These are phyloP conservation scores for Raddia guianensis DNA, from an alignment of 176 grass and related monocot genomes.

Conservation along the genomic window DNA sequence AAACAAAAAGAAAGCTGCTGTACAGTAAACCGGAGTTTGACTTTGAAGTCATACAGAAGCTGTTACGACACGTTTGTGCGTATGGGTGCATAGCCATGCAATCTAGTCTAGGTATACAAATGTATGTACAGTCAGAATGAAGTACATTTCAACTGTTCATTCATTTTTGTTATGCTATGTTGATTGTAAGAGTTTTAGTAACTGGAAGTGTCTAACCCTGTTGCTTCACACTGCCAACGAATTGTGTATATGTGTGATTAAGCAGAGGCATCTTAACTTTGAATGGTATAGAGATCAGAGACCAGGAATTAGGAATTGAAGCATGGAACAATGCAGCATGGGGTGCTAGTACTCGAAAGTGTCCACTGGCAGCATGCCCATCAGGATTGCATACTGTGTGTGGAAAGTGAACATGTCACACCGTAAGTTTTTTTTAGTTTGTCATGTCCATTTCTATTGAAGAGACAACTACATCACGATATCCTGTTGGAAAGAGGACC, in stretches of 20 bases:
- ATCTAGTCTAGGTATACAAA: background rate
- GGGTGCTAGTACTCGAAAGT: background rate
- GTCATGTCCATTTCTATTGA: too few species aligned
- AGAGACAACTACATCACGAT: too few species aligned
- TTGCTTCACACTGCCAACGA: background rate
- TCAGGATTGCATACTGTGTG: background rate
- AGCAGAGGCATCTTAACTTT: background rate
- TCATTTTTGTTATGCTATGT: constrained; percentile 1
- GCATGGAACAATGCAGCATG: background rate
- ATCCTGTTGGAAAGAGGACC: too few species aligned
- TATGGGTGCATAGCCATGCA: background rate
- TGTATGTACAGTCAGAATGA: background rate
- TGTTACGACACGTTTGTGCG: background rate
- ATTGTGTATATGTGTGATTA: background rate
- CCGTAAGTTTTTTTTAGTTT: background rate
- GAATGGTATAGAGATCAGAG: background rate
- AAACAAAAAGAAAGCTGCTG: background rate
- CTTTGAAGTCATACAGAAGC: background rate
- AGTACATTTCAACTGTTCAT: background rate
- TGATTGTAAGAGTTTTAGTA: background rate
- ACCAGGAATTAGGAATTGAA: background rate
- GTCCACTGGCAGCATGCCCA: background rate
- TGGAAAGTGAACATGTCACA: background rate
- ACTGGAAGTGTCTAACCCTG: background rate
- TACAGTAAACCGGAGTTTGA: background rate